Evolutionary conservation across 83 land plant genomes (phyloP).

Genomic region (Diphasiastrum complanatum): DNA sequence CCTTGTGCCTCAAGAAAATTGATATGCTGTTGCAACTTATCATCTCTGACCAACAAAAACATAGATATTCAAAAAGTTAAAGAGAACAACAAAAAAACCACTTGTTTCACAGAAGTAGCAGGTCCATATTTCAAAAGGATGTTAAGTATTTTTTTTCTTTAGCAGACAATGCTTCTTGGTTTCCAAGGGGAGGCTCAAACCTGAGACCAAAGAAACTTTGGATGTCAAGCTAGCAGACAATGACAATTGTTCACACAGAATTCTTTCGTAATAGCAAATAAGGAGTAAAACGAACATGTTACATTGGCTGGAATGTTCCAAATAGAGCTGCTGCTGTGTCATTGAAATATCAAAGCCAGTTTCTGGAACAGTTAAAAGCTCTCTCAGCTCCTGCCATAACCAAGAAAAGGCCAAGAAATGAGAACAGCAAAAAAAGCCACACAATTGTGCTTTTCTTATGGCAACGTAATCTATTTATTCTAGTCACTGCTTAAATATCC

Average conservation of each 20-base stretch:
- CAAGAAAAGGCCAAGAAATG: background rate
- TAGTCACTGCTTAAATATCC: too few relatives aligned
- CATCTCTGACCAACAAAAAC: constrained; percentile 43
- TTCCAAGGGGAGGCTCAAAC: background rate
- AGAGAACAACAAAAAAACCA: background rate
- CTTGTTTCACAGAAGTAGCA: background rate
- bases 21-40: constrained; percentile 49
- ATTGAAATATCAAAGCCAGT: constrained; percentile 86
- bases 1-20: constrained; percentile 55
- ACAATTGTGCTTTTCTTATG: background rate
- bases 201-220: background rate
- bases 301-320: constrained; percentile 69
- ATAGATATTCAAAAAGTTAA: background rate
- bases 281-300: constrained; percentile 36
- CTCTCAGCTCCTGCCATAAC: constrained; percentile 68
- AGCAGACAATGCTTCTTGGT: background rate
- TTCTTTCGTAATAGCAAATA: background rate
- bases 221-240: background rate
- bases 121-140: background rate
- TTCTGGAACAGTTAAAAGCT: constrained; percentile 73
- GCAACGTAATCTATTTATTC: background rate
- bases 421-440: constrained; percentile 3
- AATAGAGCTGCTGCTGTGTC: constrained; percentile 86
- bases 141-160: background rate
- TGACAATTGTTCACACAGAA: background rate